phyloP scores from a whole-genome alignment of 805 yeast species.

The Starmerella scarabaei region DNA sequence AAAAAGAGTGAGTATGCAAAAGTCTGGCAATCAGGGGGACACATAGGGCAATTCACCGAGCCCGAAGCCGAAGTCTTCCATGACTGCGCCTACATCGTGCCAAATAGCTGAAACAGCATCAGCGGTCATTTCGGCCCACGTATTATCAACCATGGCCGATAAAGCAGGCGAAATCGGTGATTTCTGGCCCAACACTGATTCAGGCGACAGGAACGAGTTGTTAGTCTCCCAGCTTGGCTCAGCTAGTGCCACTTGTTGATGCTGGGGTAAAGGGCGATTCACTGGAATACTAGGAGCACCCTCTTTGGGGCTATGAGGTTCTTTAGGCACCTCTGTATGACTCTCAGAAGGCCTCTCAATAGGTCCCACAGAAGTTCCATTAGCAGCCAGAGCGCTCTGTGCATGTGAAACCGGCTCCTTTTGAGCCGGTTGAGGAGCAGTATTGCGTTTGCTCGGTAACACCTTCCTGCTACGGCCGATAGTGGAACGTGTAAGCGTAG shows the following conservation, averaged over 20 bases:
- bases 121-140: conserved; percentile 12
- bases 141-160: conserved; percentile 9
- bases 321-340: neutral
- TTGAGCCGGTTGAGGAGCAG: neutral
- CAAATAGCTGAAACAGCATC: conserved; percentile 30
- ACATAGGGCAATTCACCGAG: conserved; percentile 20
- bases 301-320: too few species aligned
- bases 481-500: conserved; percentile 20
- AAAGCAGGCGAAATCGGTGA: conserved; percentile 12
- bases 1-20: neutral
- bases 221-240: conserved; percentile 2
- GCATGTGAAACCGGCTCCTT: too few species aligned
- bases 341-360: too few species aligned
- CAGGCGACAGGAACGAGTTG: conserved; percentile 12
- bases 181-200: conserved; percentile 2
- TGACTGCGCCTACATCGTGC: conserved; percentile 77
- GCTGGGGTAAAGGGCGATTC: neutral
- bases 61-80: conserved; percentile 78
- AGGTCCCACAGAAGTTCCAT: neutral
- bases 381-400: neutral
- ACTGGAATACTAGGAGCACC: neutral
- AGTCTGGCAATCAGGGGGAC: conserved; percentile 8
- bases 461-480: neutral
- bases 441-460: neutral
- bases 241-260: neutral